phyloP scores from a whole-genome alignment of 208 protist genomes.

The Trypanosoma lewisi region DNA sequence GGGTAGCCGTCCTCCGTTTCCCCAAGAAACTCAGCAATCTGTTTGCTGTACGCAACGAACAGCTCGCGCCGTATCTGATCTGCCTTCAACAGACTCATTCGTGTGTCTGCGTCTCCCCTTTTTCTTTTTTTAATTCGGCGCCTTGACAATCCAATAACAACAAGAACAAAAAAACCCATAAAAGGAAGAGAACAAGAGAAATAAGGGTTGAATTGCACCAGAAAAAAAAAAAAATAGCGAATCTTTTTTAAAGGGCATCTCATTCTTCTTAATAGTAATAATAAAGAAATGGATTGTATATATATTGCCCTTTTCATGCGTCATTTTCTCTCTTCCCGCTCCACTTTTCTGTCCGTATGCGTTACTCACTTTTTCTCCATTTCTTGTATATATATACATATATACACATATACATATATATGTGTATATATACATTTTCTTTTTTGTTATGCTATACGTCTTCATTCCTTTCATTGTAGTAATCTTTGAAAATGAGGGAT shows the following conservation, averaged over 20 bases:
- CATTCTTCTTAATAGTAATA: too few species aligned
- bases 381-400: slow-evolving; percentile 1
- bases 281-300: too few species aligned
- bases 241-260: too few species aligned
- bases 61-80: slow-evolving; percentile 29
- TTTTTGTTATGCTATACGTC: not conserved
- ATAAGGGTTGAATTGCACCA: too few species aligned
- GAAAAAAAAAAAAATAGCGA: too few species aligned
- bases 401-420: slow-evolving; percentile 7
- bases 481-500: not conserved
- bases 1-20: slow-evolving; percentile 9
- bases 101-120: not conserved
- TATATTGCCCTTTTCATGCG: not conserved
- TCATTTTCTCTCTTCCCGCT: not conserved
- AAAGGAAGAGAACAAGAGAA: not conserved
- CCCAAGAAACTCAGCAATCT: slow-evolving; percentile 24
- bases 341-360: not conserved
- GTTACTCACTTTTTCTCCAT: too few species aligned
- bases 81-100: slow-evolving; percentile 32
- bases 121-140: not conserved
- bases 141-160: not conserved
- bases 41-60: slow-evolving; percentile 24
- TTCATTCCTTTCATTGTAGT: not conserved
- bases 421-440: slow-evolving; percentile 14
- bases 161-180: not conserved